Conservation (phyloP, 345 rosid genomes). For the Salix udensis region DNA sequence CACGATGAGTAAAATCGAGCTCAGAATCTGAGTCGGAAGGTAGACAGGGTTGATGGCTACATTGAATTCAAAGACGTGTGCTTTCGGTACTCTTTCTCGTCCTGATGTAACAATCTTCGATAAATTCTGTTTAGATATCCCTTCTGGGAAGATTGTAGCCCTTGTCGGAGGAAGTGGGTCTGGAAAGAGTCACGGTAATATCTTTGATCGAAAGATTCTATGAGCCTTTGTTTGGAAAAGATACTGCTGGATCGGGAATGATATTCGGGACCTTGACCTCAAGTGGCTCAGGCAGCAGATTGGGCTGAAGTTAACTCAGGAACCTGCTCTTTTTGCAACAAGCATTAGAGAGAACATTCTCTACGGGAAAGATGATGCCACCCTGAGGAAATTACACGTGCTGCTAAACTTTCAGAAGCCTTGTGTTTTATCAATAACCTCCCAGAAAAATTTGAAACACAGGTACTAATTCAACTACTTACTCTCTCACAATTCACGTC, state of each 20-base stretch:
- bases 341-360: slow-evolving; percentile 80
- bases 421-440: slow-evolving; percentile 75
- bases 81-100: slow-evolving; percentile 81
- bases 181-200: slow-evolving; percentile 89
- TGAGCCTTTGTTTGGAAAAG: slow-evolving; percentile 64
- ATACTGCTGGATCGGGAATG: slow-evolving; percentile 61
- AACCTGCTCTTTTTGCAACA: slow-evolving; percentile 88
- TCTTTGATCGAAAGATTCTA: slow-evolving; percentile 92
- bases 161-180: slow-evolving; percentile 97
- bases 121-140: slow-evolving; percentile 52
- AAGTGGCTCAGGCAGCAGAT: slow-evolving; percentile 84
- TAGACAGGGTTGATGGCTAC: slow-evolving; percentile 64
- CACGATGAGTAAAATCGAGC: slow-evolving; percentile 53
- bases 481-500: too few species aligned
- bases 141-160: slow-evolving; percentile 81
- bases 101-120: slow-evolving; percentile 65
- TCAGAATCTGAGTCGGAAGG: slow-evolving; percentile 46
- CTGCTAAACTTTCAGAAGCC: slow-evolving; percentile 90
- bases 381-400: slow-evolving; percentile 60
- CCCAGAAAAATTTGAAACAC: slow-evolving; percentile 89
- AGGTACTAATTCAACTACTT: slow-evolving; percentile 38
- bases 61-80: slow-evolving; percentile 67
- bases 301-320: slow-evolving; percentile 93
- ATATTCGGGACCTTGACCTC: slow-evolving; percentile 60
- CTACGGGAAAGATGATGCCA: slow-evolving; percentile 82